phyloP scores from a whole-genome alignment of 2,329 filamentous ascomycete genomes.

The Fusarium agapanthi region DNA sequence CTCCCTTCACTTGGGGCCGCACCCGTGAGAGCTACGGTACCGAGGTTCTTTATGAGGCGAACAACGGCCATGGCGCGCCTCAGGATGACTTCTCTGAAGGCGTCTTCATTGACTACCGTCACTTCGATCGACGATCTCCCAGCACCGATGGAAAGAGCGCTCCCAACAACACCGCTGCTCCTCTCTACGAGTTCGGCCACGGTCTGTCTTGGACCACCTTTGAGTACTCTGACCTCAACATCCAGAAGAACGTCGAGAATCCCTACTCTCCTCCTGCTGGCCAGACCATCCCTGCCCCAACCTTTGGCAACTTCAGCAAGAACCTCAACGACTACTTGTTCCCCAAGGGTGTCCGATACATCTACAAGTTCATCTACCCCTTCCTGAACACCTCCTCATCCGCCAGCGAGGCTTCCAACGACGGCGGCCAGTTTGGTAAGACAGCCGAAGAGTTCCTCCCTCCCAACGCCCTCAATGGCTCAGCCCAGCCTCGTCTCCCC shows the following conservation, averaged over 20 bases:
- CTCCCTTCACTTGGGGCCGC: constrained; percentile 82
- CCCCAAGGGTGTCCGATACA: constrained; percentile 64
- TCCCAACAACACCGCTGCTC: constrained; percentile 53
- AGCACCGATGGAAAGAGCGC: constrained; percentile 35
- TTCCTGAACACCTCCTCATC: constrained; percentile 74
- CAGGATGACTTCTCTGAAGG: constrained; percentile 81
- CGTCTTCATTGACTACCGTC: constrained; percentile 75
- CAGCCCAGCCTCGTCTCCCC: constrained; percentile 63
- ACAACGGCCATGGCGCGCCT: constrained; percentile 71
- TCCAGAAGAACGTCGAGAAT: constrained; percentile 59
- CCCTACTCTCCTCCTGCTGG: constrained; percentile 69
- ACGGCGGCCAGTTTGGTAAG: constrained; percentile 65
- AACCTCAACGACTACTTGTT: constrained; percentile 73
- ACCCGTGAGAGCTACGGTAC: constrained; percentile 73
- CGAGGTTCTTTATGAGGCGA: constrained; percentile 72
- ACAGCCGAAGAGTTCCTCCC: constrained; percentile 69
- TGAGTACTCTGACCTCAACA: constrained; percentile 72
- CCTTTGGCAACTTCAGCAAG: constrained; percentile 70
- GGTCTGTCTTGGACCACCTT: constrained; percentile 86
- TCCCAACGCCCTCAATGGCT: constrained; percentile 61
- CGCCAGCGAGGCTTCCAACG: constrained; percentile 61
- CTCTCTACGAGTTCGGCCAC: constrained; percentile 83
- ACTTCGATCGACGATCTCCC: constrained; percentile 70
- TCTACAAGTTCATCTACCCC: constrained; percentile 72
- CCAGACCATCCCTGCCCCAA: constrained; percentile 69